Evolutionary conservation across 345 rosid species (phyloP), one percentile per base, ranked within the genome.

Genomic region (Gossypium mustelinum): DNA sequence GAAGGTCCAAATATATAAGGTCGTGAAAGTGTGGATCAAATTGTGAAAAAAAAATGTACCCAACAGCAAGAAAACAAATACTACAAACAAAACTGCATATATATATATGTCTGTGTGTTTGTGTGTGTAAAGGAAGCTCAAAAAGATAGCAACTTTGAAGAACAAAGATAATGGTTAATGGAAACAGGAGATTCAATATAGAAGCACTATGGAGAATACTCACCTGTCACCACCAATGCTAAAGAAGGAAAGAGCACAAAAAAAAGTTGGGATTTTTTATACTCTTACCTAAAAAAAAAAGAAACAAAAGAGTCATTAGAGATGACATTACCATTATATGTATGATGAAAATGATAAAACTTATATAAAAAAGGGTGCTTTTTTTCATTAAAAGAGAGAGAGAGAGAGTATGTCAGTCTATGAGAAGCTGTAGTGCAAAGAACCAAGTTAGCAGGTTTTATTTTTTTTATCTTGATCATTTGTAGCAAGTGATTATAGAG

Each of bases 41-140:
- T 74, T 3, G 41, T 29, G 57, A 78, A 75, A 47, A 69, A 24
- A 52, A 55, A 62, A 17, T 43, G 11, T 77, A 75, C 78, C 79
- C 43, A 76, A 73, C 34, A 66, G 57, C 67, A 76, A 81, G 79
- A 77, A 84, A 77, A 70, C 56, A 75, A 41, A 67, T 27, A 73
- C 72, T 17, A 52, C 61, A 7, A 29, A 6, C 52, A 78, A 74
- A 57, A 6, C 29, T 57, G 39, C 39, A 4, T 34, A 34, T 34
- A 34, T 58, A 11, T 2, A 2, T 27, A 2, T 27, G 29, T 27
- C 3, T 29, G 34, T 29, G 39, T 29, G 34, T 29, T 4, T 29
- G 34, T 29, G 34, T 29, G 34, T 29, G 39, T 34, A 34, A 34
- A 59, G 63, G 17, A 59, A 12, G 6, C 39, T 24, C 7, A 24